A percentile compares a stretch with the other conserved stretches of the same genome.
Conservation (phyloP, 2,329 filamentous ascomycete species). For the Hypoxylon sp. region DNA sequence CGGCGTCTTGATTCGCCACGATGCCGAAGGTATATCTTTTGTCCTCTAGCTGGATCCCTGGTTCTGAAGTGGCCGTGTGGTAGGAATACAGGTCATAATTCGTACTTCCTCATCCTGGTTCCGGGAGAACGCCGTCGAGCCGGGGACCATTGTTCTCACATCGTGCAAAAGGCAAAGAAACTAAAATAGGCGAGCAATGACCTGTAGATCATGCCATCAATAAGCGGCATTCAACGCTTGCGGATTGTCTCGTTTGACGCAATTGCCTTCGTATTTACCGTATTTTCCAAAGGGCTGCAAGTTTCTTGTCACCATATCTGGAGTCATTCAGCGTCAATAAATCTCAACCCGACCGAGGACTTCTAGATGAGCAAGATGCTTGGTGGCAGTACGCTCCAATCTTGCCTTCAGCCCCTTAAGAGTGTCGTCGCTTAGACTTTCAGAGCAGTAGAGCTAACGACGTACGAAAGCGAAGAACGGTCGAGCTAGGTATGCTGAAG, state of each 20-base stretch:
- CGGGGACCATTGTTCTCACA: neutral
- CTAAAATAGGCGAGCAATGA: neutral
- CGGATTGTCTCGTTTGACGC: conserved; percentile 1
- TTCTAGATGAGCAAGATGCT: neutral
- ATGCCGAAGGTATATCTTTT: neutral
- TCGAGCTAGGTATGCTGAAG: neutral
- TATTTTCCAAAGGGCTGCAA: neutral
- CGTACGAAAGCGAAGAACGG: neutral
- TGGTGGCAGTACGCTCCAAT: neutral
- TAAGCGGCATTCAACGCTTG: conserved; percentile 14
- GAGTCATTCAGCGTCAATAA: neutral
- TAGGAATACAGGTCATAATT: neutral
- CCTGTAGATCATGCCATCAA: conserved; percentile 13
- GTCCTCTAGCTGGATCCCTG: neutral
- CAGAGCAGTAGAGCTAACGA: neutral
- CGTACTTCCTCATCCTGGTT: neutral
- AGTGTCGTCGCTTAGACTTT: neutral
- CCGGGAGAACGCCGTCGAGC: neutral
- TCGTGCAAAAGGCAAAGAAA: neutral
- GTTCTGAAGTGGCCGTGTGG: neutral
- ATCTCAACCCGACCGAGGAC: neutral
- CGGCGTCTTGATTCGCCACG: neutral
- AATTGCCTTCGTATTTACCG: neutral
- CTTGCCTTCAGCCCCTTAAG: neutral
- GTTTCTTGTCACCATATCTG: neutral